Evolutionary conservation across 768 basidiomycete genomes (phyloP).

Genomic region (Boletus rufocinnamomeus): DNA sequence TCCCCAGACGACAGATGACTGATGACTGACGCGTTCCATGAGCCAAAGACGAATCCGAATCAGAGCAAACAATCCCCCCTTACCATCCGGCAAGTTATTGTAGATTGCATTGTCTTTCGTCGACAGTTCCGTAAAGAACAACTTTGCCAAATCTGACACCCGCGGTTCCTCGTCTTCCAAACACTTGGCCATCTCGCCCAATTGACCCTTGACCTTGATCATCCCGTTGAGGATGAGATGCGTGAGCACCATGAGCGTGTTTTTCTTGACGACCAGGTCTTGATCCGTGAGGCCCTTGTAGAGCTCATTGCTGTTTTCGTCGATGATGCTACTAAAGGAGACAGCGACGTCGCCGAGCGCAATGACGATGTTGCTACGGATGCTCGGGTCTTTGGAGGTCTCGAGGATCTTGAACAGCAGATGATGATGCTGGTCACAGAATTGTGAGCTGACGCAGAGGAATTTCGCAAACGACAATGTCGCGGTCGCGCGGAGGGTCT

Average conservation of each 20-base stretch:
- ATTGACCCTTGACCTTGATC: constrained; percentile 99
- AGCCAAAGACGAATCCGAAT: background rate
- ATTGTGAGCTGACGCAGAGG: constrained; percentile 91
- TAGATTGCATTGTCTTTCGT: constrained; percentile 99
- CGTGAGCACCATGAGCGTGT: constrained; percentile 97
- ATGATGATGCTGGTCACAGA: constrained; percentile 87
- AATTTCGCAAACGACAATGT: constrained; percentile 92
- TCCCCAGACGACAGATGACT: constrained; percentile 90
- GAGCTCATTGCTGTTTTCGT: constrained; percentile 94
- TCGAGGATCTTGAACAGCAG: constrained; percentile 94
- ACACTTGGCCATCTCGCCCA: constrained; percentile 99
- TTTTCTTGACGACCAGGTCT: constrained; percentile 94
- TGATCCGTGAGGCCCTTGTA: constrained; percentile 92
- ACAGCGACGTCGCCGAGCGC: constrained; percentile 97
- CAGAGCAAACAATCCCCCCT: constrained; percentile 19
- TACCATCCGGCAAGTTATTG: constrained; percentile 96
- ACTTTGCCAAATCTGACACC: constrained; percentile 91
- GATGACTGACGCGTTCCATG: constrained; percentile 61
- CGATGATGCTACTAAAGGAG: constrained; percentile 95
- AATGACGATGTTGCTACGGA: constrained; percentile 96
- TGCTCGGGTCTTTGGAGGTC: constrained; percentile 84
- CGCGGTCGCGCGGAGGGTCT: constrained; percentile 81
- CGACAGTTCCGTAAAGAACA: constrained; percentile 95
- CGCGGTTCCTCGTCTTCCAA: constrained; percentile 86
- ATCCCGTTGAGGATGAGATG: constrained; percentile 97